Conservation (phyloP, 805 yeast genomes). For the Teunomyces stri region DNA sequence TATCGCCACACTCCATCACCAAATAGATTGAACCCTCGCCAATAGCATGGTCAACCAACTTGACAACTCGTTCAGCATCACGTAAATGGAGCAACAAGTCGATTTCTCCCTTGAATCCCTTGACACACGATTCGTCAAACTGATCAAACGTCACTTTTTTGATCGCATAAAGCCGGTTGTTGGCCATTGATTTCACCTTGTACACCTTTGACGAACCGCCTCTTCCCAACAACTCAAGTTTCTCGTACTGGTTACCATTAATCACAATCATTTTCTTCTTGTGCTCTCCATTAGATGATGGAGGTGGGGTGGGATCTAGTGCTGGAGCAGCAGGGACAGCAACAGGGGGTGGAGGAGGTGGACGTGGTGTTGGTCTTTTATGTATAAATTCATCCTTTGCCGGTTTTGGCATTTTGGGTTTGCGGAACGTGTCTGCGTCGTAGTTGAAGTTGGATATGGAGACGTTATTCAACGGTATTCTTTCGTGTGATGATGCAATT, state of each 20-base stretch:
- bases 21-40: conserved; percentile 60
- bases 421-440: conserved; percentile 27
- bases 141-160: conserved; percentile 80
- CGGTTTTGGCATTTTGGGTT: conserved; percentile 29
- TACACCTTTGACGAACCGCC: conserved; percentile 94
- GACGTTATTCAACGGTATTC: conserved; percentile 19
- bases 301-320: not conserved
- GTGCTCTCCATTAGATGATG: conserved; percentile 14
- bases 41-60: conserved; percentile 71
- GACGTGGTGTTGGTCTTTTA: conserved; percentile 1
- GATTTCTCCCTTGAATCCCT: conserved; percentile 88
- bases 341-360: conserved; percentile 1
- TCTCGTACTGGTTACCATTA: conserved; percentile 66
- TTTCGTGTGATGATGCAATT: conserved; percentile 3
- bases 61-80: conserved; percentile 68
- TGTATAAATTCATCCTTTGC: not conserved
- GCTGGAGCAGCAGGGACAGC: not conserved
- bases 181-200: conserved; percentile 57
- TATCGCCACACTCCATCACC: conserved; percentile 94
- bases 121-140: conserved; percentile 69
- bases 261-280: conserved; percentile 30
- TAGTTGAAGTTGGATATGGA: conserved; percentile 14
- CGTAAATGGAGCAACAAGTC: conserved; percentile 62
- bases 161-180: conserved; percentile 67
- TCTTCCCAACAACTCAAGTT: conserved; percentile 75